These are phyloP conservation scores for Termitomyces sp. DNA, from an alignment of 768 basidiomycete species.

Conservation along the genomic window DNA sequence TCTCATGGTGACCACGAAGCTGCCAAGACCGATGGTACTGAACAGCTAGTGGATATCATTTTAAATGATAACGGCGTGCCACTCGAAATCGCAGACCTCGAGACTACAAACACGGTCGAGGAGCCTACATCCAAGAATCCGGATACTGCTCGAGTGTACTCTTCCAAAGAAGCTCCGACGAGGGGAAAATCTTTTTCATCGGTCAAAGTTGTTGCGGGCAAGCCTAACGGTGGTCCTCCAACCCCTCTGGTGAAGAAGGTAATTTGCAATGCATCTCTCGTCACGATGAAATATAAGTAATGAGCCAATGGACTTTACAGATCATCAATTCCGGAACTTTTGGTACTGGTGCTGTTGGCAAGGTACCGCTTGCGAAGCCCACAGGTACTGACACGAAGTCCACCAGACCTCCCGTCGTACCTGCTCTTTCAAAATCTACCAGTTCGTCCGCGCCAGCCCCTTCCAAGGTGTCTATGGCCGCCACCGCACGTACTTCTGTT, in stretches of 20 bases:
- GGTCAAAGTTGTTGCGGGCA: slow-evolving; percentile 40
- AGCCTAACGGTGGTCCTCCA: slow-evolving; percentile 43
- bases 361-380: slow-evolving; percentile 42
- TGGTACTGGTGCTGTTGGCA: slow-evolving; percentile 49
- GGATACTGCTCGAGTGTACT: slow-evolving; percentile 20
- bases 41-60: slow-evolving; percentile 14
- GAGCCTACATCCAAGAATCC: slow-evolving; percentile 18
- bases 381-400: slow-evolving; percentile 12
- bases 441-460: slow-evolving; percentile 32
- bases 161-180: slow-evolving; percentile 23
- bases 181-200: slow-evolving; percentile 34
- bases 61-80: slow-evolving; percentile 6
- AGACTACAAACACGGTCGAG: slow-evolving; percentile 15
- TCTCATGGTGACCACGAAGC: slow-evolving; percentile 30
- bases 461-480: slow-evolving; percentile 34
- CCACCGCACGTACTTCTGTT: slow-evolving; percentile 26
- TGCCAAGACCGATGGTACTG: slow-evolving; percentile 16
- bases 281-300: not conserved
- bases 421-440: slow-evolving; percentile 33
- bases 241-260: slow-evolving; percentile 72
- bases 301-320: slow-evolving; percentile 27
- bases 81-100: slow-evolving; percentile 14
- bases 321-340: slow-evolving; percentile 65
- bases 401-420: slow-evolving; percentile 18
- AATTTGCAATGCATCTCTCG: slow-evolving; percentile 1